Percentiles rank a stretch among this genome's conserved stretches.
Evolutionary conservation across 2,329 filamentous ascomycete genomes (phyloP).

Genomic region (Colletotrichum paranaense): DNA sequence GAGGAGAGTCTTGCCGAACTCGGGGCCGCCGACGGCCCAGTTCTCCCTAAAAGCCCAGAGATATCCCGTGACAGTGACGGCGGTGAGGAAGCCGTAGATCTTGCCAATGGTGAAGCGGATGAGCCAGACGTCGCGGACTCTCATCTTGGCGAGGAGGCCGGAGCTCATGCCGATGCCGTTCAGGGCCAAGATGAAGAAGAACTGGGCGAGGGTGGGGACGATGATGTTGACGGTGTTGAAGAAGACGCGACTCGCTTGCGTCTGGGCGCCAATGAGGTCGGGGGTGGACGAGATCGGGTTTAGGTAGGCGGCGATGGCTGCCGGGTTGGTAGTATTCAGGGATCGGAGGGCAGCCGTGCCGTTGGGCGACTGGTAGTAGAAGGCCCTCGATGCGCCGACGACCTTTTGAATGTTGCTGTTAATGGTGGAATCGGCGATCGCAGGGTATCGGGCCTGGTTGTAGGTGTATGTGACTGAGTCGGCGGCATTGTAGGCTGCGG

Average conservation of each 20-base stretch:
- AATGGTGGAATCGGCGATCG: conserved; percentile 43
- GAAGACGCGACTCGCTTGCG: conserved; percentile 46
- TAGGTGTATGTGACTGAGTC: conserved; percentile 49
- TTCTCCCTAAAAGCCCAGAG: conserved; percentile 57
- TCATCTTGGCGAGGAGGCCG: conserved; percentile 14
- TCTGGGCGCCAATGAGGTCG: conserved; percentile 45
- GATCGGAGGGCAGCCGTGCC: conserved; percentile 27
- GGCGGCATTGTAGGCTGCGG: conserved; percentile 45
- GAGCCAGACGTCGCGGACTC: conserved; percentile 41
- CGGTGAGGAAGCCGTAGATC: conserved; percentile 47
- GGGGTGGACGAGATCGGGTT: conserved; percentile 45
- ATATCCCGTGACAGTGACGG: conserved; percentile 51
- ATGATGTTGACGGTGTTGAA: conserved; percentile 54
- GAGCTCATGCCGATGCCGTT: conserved; percentile 21
- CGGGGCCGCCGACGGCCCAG: conserved; percentile 49
- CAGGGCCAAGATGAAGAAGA: conserved; percentile 41
- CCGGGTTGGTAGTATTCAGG: conserved; percentile 39
- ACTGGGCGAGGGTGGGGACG: conserved; percentile 47
- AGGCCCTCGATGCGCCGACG: conserved; percentile 39
- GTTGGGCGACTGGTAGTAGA: conserved; percentile 41
- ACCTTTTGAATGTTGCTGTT: conserved; percentile 43
- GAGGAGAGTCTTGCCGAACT: conserved; percentile 44
- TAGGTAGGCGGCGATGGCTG: conserved; percentile 45
- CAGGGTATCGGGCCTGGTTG: conserved; percentile 50
- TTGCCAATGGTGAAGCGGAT: conserved; percentile 42